Percentiles rank a stretch among this genome's conserved stretches.
These are phyloP conservation scores for Datisca glomerata DNA, from an alignment of 306 rosid genomes.

Conservation along the genomic window DNA sequence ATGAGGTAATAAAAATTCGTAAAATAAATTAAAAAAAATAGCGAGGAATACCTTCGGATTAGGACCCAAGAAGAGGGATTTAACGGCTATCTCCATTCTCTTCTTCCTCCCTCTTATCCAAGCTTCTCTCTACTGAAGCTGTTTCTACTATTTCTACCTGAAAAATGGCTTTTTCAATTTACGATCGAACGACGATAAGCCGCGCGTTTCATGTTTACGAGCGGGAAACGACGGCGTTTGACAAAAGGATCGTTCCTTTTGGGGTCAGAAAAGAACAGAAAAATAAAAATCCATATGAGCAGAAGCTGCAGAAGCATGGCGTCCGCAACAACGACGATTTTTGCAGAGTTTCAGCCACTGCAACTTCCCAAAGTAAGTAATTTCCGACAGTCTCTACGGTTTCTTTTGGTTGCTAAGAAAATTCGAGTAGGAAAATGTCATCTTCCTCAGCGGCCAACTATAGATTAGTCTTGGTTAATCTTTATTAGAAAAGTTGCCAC, in stretches of 20 bases:
- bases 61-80: slow-evolving; percentile 18
- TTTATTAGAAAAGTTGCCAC: no score
- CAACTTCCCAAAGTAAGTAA: slow-evolving; percentile 4
- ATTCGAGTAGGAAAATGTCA: not conserved
- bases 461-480: no score
- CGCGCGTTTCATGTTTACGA: no score
- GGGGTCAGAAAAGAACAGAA: not conserved
- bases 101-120: slow-evolving; percentile 2
- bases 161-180: no score
- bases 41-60: slow-evolving; percentile 36
- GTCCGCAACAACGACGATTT: slow-evolving; percentile 1
- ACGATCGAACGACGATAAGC: not conserved
- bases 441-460: not conserved
- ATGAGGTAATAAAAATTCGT: not conserved
- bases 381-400: not conserved
- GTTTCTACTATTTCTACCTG: not conserved
- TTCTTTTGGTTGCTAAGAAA: not conserved
- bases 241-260: no score
- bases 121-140: not conserved
- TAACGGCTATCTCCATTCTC: slow-evolving; percentile 36
- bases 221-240: not conserved
- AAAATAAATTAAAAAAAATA: not conserved
- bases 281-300: not conserved
- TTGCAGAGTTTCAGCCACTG: not conserved
- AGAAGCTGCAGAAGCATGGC: slow-evolving; percentile 1